Conservation (phyloP, 495 filamentous ascomycete species). For the Friedmanniomyces simplex region DNA sequence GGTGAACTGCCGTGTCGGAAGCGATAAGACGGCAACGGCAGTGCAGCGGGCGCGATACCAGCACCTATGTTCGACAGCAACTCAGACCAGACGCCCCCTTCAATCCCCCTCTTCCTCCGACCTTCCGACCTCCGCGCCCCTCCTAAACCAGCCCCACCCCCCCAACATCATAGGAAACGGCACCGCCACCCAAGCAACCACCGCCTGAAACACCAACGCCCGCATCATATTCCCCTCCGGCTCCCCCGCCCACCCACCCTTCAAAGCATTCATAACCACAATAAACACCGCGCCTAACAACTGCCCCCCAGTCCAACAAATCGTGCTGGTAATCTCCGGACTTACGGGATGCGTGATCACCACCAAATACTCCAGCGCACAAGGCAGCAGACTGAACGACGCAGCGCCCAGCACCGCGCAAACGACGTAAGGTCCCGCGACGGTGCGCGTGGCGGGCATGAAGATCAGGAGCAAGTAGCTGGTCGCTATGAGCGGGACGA, state of each 20-base stretch:
- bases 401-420: constrained; percentile 60
- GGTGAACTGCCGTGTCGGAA: too few species aligned
- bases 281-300: constrained; percentile 74
- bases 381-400: constrained; percentile 69
- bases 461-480: constrained; percentile 70
- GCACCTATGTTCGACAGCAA: too few species aligned
- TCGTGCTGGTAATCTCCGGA: constrained; percentile 74
- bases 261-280: constrained; percentile 64
- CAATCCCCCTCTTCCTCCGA: neutral
- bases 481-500: constrained; percentile 63
- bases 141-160: neutral
- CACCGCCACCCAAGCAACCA: constrained; percentile 52
- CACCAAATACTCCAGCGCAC: constrained; percentile 76
- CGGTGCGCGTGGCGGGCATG: constrained; percentile 57
- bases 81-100: neutral
- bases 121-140: neutral
- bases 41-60: too few species aligned
- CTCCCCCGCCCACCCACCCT: constrained; percentile 44
- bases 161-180: constrained; percentile 61
- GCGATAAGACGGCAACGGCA: too few species aligned
- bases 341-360: constrained; percentile 78
- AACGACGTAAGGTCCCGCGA: constrained; percentile 64
- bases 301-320: constrained; percentile 78
- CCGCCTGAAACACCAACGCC: constrained; percentile 69
- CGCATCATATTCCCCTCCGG: constrained; percentile 61